A percentile compares a stretch with the other conserved stretches of the same genome.
phyloP scores from a whole-genome alignment of 495 filamentous ascomycete genomes.

The Penicillium pancosmium region DNA sequence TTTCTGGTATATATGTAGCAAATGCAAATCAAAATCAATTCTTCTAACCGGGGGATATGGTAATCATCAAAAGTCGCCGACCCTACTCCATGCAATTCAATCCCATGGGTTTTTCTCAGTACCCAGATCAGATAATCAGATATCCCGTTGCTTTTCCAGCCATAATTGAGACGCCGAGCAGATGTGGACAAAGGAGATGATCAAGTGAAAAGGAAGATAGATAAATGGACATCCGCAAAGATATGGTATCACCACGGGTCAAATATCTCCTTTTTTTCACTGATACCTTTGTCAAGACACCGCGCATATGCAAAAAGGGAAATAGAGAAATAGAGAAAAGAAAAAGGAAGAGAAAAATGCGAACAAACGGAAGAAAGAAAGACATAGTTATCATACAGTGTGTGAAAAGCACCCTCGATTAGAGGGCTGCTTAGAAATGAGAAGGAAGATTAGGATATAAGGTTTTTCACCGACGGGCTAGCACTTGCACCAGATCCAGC shows the following conservation, averaged over 20 bases:
- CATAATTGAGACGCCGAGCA: slow-evolving; percentile 29
- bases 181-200: slow-evolving; percentile 15
- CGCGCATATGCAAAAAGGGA: slow-evolving; percentile 27
- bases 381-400: slow-evolving; percentile 32
- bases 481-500: slow-evolving; percentile 62
- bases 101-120: slow-evolving; percentile 14
- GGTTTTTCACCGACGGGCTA: slow-evolving; percentile 73
- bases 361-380: slow-evolving; percentile 20
- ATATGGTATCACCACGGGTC: not conserved
- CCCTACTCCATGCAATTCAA: slow-evolving; percentile 33
- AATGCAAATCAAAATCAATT: slow-evolving; percentile 26
- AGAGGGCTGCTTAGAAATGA: slow-evolving; percentile 3
- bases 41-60: slow-evolving; percentile 26
- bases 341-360: not conserved
- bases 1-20: no score
- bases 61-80: slow-evolving; percentile 27
- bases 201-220: slow-evolving; percentile 7
- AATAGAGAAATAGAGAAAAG: not conserved
- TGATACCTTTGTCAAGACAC: slow-evolving; percentile 23
- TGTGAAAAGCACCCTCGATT: not conserved
- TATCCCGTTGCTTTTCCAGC: slow-evolving; percentile 20
- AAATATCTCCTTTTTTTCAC: not conserved
- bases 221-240: slow-evolving; percentile 2
- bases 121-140: slow-evolving; percentile 6
- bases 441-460: slow-evolving; percentile 58